Conservation (phyloP, 352 stramenopile genomes). For the Phytophthora cryptogea region DNA sequence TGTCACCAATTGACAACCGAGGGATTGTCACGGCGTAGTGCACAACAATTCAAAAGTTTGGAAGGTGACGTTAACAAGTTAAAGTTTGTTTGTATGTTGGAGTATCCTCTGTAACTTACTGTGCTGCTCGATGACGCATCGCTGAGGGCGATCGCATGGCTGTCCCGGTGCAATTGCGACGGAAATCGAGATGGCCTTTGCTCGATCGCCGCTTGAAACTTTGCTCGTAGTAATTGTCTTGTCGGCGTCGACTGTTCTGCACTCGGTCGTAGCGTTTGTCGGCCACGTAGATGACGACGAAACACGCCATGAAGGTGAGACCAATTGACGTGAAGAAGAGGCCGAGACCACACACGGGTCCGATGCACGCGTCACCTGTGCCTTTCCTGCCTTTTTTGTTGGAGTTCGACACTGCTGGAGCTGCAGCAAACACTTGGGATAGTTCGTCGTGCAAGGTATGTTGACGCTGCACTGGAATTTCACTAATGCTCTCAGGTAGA, state of each 20-base stretch:
- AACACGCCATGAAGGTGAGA: conserved; percentile 42
- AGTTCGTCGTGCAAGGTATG: conserved; percentile 26
- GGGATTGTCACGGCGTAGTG: conserved; percentile 18
- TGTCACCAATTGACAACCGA: conserved; percentile 19
- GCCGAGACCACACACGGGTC: conserved; percentile 37
- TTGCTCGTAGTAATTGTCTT: conserved; percentile 28
- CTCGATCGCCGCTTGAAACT: conserved; percentile 24
- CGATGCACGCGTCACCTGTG: conserved; percentile 40
- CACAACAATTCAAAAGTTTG: not conserved
- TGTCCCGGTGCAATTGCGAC: conserved; percentile 20
- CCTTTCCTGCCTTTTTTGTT: conserved; percentile 30
- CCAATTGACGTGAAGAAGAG: conserved; percentile 47
- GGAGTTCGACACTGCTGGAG: conserved; percentile 12
- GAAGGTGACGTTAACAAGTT: conserved; percentile 1
- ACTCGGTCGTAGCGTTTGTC: conserved; percentile 38
- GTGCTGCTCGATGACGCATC: conserved; percentile 20
- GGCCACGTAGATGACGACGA: conserved; percentile 43
- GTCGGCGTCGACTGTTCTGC: conserved; percentile 25
- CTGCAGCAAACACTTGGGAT: conserved; percentile 23
- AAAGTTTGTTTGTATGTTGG: conserved; percentile 1
- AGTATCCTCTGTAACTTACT: conserved; percentile 9
- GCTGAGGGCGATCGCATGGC: conserved; percentile 12
- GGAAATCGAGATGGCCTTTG: conserved; percentile 19
- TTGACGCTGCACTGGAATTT: conserved; percentile 13
- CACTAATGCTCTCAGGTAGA: not conserved